Evolutionary conservation across 805 yeast genomes (phyloP).

Genomic region (Ogataea methanolica): DNA sequence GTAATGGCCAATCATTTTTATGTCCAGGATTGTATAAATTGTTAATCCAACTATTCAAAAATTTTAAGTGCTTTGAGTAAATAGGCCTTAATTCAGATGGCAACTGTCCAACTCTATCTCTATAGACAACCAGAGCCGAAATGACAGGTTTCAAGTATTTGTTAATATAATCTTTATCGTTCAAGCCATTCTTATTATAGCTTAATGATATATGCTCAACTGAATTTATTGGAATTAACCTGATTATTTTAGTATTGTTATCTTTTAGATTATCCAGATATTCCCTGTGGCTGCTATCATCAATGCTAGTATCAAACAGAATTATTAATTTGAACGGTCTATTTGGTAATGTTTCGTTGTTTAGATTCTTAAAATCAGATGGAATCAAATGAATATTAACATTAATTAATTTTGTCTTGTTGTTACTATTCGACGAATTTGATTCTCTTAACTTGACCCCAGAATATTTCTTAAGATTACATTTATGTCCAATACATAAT

Average conservation of each 20-base stretch:
- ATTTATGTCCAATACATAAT: slow-evolving; percentile 56
- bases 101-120: slow-evolving; percentile 77
- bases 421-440: slow-evolving; percentile 12
- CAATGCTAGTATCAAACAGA: slow-evolving; percentile 29
- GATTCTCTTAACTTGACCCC: slow-evolving; percentile 57
- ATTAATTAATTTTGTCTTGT: slow-evolving; percentile 17
- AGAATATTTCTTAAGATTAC: slow-evolving; percentile 51
- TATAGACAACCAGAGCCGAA: slow-evolving; percentile 75
- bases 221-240: slow-evolving; percentile 73
- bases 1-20: slow-evolving; percentile 64
- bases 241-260: slow-evolving; percentile 39
- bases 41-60: slow-evolving; percentile 55
- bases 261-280: slow-evolving; percentile 8
- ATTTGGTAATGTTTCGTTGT: slow-evolving; percentile 11
- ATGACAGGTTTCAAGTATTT: slow-evolving; percentile 62
- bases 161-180: slow-evolving; percentile 28
- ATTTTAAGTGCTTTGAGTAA: slow-evolving; percentile 60
- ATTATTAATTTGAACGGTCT: slow-evolving; percentile 25
- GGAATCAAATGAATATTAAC: slow-evolving; percentile 42
- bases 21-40: slow-evolving; percentile 14
- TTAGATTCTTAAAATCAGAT: slow-evolving; percentile 23
- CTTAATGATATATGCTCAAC: slow-evolving; percentile 73
- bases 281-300: slow-evolving; percentile 14
- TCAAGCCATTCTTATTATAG: slow-evolving; percentile 32
- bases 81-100: slow-evolving; percentile 79